Base-by-base conservation (phyloP, 306 rosid genomes). In the Medicago ruthenica region DNA sequence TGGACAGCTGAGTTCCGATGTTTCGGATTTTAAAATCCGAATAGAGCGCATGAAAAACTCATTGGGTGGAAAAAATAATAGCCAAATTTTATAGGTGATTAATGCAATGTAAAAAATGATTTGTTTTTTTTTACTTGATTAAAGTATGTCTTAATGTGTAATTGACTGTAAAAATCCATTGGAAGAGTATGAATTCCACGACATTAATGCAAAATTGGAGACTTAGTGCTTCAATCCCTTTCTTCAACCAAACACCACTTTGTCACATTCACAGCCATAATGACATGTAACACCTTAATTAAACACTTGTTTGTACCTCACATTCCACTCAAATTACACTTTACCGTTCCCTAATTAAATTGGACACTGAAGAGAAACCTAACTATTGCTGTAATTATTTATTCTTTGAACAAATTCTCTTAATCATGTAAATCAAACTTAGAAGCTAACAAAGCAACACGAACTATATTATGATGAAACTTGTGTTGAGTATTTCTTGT, bases 341-440 rank as follows among this genome's bases (percentile, higher is more conserved):
- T 8, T 12, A 11, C 20, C 45, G 1, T 47, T 80, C 66, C 63
- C 54, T 73, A 62, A 34, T 34, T 34, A 34, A 34, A 34, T 34
- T 34, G 37, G 37, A 34, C 37, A 34, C 7, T 6, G 0, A 4
- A 4, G 1, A 34, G 7, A 34, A 34, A 53, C 55, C 61, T 55
- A 53, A 22, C 70, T 72, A 36, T 39, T 67, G 16, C 41, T 34
- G 34, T 42, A 67, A 83, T 87, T 79, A 84, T 82, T 73, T 40
- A 59, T 74, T 76, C 16, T 39, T 80, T 83, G 80, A 78, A 82
- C 60, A 80, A 54, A 63, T 74, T 84, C 48, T 84, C 48, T 82
- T 83, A 84, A 93, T 93, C 93, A 91, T 88, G 87, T 88, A 83
- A 85, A 83, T 75, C 89, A 87, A 87, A 87, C 98, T 91, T 93